Evolutionary conservation across 208 protist genomes (phyloP).

Genomic region (Herpetomonas tarakana): DNA sequence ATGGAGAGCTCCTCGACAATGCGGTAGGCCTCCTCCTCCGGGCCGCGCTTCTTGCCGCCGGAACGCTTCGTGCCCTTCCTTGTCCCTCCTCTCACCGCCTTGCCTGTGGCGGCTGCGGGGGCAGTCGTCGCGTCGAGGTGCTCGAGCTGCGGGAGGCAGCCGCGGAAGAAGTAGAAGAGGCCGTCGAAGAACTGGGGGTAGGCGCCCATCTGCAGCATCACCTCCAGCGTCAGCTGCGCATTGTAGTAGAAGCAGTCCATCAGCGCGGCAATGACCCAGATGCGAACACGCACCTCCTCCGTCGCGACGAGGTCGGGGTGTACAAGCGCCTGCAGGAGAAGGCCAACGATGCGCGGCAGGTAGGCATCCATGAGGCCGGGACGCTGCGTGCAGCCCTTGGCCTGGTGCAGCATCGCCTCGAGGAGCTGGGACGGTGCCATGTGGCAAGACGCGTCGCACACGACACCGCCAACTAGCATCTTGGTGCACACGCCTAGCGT

Average conservation of each 20-base stretch:
- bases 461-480: conserved; percentile 67
- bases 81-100: not conserved
- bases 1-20: conserved; percentile 64
- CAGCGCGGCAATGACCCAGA: conserved; percentile 77
- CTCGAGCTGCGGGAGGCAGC: conserved; percentile 14
- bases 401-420: conserved; percentile 82
- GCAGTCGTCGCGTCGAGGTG: not conserved
- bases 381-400: conserved; percentile 46
- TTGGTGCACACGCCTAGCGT: conserved; percentile 75
- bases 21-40: conserved; percentile 48
- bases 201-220: conserved; percentile 48
- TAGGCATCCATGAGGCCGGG: conserved; percentile 52
- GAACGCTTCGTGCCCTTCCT: not conserved
- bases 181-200: conserved; percentile 74
- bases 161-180: conserved; percentile 69
- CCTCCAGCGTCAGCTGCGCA: conserved; percentile 50
- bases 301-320: conserved; percentile 39
- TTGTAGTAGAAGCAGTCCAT: conserved; percentile 90
- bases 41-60: conserved; percentile 33
- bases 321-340: conserved; percentile 71
- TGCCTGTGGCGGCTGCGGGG: not conserved
- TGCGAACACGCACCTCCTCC: conserved; percentile 50
- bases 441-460: conserved; percentile 44
- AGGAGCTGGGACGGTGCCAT: conserved; percentile 74
- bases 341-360: conserved; percentile 48